phyloP scores from a whole-genome alignment of 208 protist species.

The Endotrypanum monterogeii region DNA sequence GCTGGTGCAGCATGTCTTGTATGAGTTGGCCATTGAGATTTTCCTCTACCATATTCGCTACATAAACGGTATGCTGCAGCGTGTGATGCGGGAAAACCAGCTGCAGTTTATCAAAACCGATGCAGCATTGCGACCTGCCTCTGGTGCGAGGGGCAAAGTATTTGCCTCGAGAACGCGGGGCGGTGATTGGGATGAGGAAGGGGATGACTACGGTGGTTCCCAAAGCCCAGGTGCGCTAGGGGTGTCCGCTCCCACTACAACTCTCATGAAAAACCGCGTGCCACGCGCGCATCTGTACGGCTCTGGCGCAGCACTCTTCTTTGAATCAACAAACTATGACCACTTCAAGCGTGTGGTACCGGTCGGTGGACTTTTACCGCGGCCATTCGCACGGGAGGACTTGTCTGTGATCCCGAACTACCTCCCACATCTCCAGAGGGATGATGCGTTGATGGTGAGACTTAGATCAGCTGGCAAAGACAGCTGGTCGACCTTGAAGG shows the following conservation, averaged over 20 bases:
- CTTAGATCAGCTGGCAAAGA: background rate
- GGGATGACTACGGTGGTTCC: background rate
- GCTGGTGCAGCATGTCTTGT: constrained; percentile 78
- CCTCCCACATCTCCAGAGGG: constrained; percentile 62
- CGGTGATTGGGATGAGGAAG: background rate
- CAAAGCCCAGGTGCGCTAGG: background rate
- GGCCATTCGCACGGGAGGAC: constrained; percentile 40
- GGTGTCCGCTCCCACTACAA: constrained; percentile 7
- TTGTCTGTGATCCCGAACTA: constrained; percentile 51
- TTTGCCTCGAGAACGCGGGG: no score
- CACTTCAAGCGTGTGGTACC: constrained; percentile 56
- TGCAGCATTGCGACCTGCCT: constrained; percentile 18
- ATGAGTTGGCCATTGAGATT: constrained; percentile 82
- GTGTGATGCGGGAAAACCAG: constrained; percentile 72
- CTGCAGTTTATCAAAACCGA: constrained; percentile 71
- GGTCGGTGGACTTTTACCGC: constrained; percentile 72
- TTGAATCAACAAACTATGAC: constrained; percentile 78
- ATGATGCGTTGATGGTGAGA: constrained; percentile 25
- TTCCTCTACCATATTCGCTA: constrained; percentile 83
- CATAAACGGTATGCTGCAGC: constrained; percentile 61
- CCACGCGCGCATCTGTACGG: constrained; percentile 11
- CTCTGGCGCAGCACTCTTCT: constrained; percentile 35
- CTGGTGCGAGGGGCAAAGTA: background rate
- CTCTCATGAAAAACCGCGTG: constrained; percentile 17
- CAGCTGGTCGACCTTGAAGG: background rate